phyloP scores from a whole-genome alignment of 129 eudicot species.

The Calendula officinalis region DNA sequence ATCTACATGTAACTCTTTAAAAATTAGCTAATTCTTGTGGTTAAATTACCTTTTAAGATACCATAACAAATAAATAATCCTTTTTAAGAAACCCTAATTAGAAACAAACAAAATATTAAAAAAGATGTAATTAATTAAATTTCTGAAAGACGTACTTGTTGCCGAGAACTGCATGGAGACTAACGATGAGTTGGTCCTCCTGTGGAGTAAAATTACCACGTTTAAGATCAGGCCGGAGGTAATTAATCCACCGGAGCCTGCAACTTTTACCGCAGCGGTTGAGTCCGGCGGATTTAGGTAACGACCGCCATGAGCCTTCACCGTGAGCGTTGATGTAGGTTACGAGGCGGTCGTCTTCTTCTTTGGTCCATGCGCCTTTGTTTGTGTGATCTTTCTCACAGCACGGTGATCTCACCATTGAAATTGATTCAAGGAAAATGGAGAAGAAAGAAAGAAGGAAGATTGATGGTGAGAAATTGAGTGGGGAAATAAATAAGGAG shows the following conservation, averaged over 20 bases:
- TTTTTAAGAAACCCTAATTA: no score
- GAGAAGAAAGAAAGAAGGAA: neutral
- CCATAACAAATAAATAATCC: no score
- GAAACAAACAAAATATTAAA: no score
- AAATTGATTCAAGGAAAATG: no score
- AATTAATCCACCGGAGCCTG: conserved; percentile 70
- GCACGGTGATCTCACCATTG: conserved; percentile 78
- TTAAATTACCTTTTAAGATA: no score
- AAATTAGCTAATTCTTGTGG: no score
- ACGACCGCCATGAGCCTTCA: conserved; percentile 69
- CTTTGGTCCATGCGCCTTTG: conserved; percentile 93
- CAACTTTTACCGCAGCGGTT: conserved; percentile 74
- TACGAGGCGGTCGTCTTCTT: conserved; percentile 69
- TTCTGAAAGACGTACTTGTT: conserved; percentile 42
- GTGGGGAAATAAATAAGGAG: conserved; percentile 50
- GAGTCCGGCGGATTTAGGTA: conserved; percentile 67
- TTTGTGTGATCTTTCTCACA: conserved; percentile 82
- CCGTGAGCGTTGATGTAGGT: conserved; percentile 66
- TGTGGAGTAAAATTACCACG: conserved; percentile 67
- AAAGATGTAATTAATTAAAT: no score
- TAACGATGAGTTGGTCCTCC: conserved; percentile 71
- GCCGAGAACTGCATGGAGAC: conserved; percentile 68
- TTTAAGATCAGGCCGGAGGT: conserved; percentile 68
- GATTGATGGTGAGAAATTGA: conserved; percentile 36
- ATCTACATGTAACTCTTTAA: no score